Percentiles rank a stretch among this genome's conserved stretches.
Conservation (phyloP, 495 filamentous ascomycete genomes). For the Penicillium coffeae region DNA sequence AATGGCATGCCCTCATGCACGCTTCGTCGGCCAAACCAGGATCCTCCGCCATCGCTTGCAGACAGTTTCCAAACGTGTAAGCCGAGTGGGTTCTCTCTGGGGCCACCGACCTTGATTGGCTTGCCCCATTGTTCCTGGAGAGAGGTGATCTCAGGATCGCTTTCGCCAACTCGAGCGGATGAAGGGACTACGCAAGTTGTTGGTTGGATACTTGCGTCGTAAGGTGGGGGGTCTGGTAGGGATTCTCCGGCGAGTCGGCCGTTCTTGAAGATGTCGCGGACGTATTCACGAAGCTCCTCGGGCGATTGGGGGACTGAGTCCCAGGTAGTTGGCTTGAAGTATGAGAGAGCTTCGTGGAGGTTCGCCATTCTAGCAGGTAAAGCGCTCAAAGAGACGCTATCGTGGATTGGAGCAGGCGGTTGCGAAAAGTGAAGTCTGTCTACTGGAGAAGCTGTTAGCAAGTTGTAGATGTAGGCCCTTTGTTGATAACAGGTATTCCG, state of each 20-base stretch:
- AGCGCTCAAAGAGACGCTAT: no score
- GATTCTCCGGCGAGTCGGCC: conserved; percentile 72
- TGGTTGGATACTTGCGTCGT: conserved; percentile 17
- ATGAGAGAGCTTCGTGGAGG: conserved; percentile 70
- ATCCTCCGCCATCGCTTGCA: conserved; percentile 74
- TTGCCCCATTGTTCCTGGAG: conserved; percentile 83
- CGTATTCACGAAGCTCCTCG: conserved; percentile 46
- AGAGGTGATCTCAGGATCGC: conserved; percentile 41
- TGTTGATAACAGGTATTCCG: background rate
- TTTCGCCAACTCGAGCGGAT: conserved; percentile 45
- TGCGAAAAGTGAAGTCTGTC: no score
- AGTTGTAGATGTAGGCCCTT: no score
- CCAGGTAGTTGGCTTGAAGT: conserved; percentile 69
- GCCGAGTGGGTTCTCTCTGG: conserved; percentile 70
- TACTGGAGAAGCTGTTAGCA: no score
- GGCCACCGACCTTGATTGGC: conserved; percentile 61
- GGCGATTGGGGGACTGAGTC: conserved; percentile 52
- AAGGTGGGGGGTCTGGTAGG: conserved; percentile 57
- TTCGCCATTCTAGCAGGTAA: conserved; percentile 44
- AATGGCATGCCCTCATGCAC: conserved; percentile 76
- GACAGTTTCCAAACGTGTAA: conserved; percentile 76
- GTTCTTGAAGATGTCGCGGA: conserved; percentile 58
- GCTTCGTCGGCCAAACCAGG: conserved; percentile 86
- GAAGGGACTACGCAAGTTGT: conserved; percentile 49
- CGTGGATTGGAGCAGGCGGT: no score